Evolutionary conservation across 75 land plant species (phyloP).

Genomic region (Cryptomeria japonica): DNA sequence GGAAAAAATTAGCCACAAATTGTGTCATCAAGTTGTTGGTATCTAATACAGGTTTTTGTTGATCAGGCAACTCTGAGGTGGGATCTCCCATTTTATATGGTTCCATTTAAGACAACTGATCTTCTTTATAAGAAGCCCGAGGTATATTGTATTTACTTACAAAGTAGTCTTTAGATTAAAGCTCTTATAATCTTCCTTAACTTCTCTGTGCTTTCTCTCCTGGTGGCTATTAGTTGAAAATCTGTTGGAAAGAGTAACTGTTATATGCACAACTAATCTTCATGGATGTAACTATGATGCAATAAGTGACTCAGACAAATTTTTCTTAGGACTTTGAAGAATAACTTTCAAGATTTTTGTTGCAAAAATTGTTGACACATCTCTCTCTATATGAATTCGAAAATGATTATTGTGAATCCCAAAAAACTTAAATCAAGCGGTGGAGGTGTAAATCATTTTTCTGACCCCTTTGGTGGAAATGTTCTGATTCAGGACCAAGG

Average conservation of each 20-base stretch:
- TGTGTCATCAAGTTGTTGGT: not conserved
- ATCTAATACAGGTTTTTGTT: not conserved
- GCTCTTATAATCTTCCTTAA: not conserved
- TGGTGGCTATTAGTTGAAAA: not conserved
- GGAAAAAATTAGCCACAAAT: not conserved
- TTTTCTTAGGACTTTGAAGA: not conserved
- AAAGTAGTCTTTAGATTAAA: not conserved
- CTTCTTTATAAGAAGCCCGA: slow-evolving; percentile 56
- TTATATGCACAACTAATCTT: not conserved
- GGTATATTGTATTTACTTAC: slow-evolving; percentile 26
- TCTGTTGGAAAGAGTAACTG: not conserved
- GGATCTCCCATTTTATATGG: slow-evolving; percentile 76
- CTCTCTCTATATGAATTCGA: not conserved
- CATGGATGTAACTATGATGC: not conserved
- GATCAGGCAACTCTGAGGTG: slow-evolving; percentile 53
- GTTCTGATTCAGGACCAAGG: slow-evolving; percentile 51
- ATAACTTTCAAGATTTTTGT: not conserved
- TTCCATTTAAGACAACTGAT: slow-evolving; percentile 57
- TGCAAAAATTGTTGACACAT: not conserved
- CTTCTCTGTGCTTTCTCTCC: not conserved
- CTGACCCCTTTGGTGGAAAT: not conserved
- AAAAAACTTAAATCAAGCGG: not conserved
- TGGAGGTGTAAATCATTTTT: not conserved
- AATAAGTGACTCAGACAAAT: not conserved
- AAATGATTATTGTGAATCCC: not conserved